Percentiles rank a stretch among this genome's conserved stretches.
phyloP scores from a whole-genome alignment of 148 eudicot species.

The Fagopyrum esculentum region DNA sequence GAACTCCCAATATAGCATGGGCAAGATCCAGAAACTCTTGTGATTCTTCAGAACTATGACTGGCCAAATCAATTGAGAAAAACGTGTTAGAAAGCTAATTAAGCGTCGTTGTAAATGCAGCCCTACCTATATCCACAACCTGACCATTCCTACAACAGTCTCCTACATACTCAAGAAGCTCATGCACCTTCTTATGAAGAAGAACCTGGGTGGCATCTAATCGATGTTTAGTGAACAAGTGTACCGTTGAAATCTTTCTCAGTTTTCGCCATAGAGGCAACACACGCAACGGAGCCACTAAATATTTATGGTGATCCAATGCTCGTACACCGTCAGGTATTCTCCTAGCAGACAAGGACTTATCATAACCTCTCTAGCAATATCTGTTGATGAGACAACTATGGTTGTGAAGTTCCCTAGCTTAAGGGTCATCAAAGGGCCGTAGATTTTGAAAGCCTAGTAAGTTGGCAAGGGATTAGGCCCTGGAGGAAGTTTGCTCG shows the following conservation, averaged over 20 bases:
- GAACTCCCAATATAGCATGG: constrained; percentile 10
- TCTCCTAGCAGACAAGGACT: constrained; percentile 16
- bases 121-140: constrained; percentile 23
- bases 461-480: constrained; percentile 35
- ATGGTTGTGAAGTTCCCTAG: constrained; percentile 31
- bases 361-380: constrained; percentile 27
- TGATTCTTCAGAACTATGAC: background rate
- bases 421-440: constrained; percentile 42
- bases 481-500: constrained; percentile 38
- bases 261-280: constrained; percentile 20
- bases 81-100: constrained; percentile 25
- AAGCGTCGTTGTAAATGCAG: constrained; percentile 19
- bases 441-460: constrained; percentile 28
- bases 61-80: constrained; percentile 21
- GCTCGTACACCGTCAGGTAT: constrained; percentile 3
- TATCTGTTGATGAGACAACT: constrained; percentile 32
- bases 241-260: constrained; percentile 16
- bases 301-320: constrained; percentile 13
- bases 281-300: constrained; percentile 20
- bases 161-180: constrained; percentile 17
- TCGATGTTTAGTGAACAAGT: constrained; percentile 20
- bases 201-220: constrained; percentile 17
- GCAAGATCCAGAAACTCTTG: constrained; percentile 21
- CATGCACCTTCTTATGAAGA: constrained; percentile 23
- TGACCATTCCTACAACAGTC: constrained; percentile 6